Percentiles rank a stretch among this genome's conserved stretches.
Evolutionary conservation across 345 rosid genomes (phyloP).

Genomic region (Melaleuca alternifolia): DNA sequence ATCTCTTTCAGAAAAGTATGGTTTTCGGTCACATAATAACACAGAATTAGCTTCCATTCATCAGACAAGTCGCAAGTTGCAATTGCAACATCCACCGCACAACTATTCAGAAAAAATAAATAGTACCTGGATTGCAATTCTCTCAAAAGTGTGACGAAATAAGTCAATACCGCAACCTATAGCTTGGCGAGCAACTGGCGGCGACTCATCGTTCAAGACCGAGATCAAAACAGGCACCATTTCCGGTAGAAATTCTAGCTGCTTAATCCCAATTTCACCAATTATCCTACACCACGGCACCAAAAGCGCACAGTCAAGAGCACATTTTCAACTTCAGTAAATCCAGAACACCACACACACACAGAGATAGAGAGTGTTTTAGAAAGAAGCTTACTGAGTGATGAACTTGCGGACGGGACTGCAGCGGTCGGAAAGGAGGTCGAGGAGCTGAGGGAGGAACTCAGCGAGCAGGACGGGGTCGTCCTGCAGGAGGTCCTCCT

Average conservation of each 20-base stretch:
- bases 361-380: background rate
- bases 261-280: constrained; percentile 71
- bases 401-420: constrained; percentile 75
- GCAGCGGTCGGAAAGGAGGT: constrained; percentile 53
- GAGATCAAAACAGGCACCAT: constrained; percentile 63
- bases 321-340: background rate
- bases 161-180: constrained; percentile 52
- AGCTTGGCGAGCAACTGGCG: constrained; percentile 87
- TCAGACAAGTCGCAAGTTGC: background rate
- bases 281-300: constrained; percentile 43
- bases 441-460: constrained; percentile 65
- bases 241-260: constrained; percentile 63
- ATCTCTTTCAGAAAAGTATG: background rate
- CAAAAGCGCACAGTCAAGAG: background rate
- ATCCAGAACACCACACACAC: background rate
- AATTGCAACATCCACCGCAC: background rate
- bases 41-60: background rate
- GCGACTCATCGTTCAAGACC: constrained; percentile 61
- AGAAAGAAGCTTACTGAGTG: constrained; percentile 38
- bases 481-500: constrained; percentile 33
- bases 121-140: constrained; percentile 57
- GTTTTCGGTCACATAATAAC: background rate
- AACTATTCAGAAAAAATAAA: background rate
- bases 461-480: constrained; percentile 32
- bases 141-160: constrained; percentile 53